phyloP scores from a whole-genome alignment of 768 basidiomycete species.

The Tylopilus felleus region DNA sequence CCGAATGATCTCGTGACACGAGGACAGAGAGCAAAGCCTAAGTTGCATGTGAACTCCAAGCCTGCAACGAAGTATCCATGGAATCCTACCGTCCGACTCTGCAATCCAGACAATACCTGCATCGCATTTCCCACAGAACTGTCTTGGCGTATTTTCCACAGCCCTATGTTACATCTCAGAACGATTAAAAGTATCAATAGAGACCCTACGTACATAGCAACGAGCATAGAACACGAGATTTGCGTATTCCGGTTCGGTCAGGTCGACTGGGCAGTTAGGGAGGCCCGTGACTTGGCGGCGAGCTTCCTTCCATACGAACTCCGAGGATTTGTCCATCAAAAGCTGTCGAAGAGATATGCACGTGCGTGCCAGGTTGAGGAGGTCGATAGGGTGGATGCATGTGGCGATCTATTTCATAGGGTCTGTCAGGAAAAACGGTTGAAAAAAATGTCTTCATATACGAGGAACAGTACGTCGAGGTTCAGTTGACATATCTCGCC shows the following conservation, averaged over 20 bases:
- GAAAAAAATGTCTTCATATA: background rate
- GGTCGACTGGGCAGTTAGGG: background rate
- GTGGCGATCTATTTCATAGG: background rate
- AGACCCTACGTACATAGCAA: background rate
- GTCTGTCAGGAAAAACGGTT: background rate
- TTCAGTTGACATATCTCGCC: background rate
- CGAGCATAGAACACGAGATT: background rate
- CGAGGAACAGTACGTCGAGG: background rate
- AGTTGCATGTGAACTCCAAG: background rate
- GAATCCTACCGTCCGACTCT: background rate
- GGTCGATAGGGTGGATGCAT: background rate
- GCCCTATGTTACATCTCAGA: background rate
- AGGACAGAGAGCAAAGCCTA: background rate
- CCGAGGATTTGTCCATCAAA: background rate
- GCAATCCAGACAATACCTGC: slow-evolving; percentile 14
- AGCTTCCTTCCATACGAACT: background rate
- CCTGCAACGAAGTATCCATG: background rate
- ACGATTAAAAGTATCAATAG: fast-evolving
- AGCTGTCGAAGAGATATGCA: background rate
- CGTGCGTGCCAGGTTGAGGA: background rate
- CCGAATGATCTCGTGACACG: background rate
- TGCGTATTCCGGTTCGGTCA: slow-evolving; percentile 1
- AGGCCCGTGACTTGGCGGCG: background rate
- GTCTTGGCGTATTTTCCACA: slow-evolving; percentile 8
- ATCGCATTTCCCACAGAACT: slow-evolving; percentile 12